Conservation (phyloP, 1,139 yeast species). For the Tardiomyces blankii region DNA sequence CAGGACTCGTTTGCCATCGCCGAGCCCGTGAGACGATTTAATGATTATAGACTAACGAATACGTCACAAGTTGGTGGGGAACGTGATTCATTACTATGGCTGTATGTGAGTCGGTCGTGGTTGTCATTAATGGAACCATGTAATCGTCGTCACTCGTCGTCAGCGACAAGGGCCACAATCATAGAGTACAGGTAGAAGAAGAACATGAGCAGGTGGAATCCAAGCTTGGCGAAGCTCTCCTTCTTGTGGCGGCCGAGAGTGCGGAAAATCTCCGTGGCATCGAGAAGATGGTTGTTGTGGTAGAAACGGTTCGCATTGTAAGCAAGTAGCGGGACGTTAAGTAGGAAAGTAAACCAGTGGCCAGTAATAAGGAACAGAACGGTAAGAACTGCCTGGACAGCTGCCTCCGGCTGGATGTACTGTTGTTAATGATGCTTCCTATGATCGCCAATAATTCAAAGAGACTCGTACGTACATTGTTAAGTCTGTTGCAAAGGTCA, state of each 20-base stretch:
- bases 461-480: constrained; percentile 26
- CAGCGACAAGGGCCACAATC: constrained; percentile 91
- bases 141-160: constrained; percentile 14
- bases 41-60: too few species aligned
- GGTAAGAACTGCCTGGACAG: constrained; percentile 65
- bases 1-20: too few species aligned
- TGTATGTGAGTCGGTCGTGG: too few species aligned
- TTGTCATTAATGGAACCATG: too few species aligned
- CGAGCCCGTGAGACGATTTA: too few species aligned
- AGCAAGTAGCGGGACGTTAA: constrained; percentile 79
- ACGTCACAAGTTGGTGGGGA: too few species aligned
- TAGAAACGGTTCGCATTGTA: constrained; percentile 37
- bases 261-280: constrained; percentile 97
- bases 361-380: constrained; percentile 72
- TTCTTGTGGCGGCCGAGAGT: constrained; percentile 88
- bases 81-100: too few species aligned
- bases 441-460: too few species aligned
- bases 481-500: constrained; percentile 87
- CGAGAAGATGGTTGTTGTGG: constrained; percentile 76
- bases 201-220: constrained; percentile 84
- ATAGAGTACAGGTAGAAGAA: constrained; percentile 93
- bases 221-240: constrained; percentile 83
- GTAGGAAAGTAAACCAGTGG: constrained; percentile 81
- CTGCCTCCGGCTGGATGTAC: constrained; percentile 87
- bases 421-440: not conserved